Conservation (phyloP, 176 grass and related monocot species). For the Elaeis guineensis region DNA sequence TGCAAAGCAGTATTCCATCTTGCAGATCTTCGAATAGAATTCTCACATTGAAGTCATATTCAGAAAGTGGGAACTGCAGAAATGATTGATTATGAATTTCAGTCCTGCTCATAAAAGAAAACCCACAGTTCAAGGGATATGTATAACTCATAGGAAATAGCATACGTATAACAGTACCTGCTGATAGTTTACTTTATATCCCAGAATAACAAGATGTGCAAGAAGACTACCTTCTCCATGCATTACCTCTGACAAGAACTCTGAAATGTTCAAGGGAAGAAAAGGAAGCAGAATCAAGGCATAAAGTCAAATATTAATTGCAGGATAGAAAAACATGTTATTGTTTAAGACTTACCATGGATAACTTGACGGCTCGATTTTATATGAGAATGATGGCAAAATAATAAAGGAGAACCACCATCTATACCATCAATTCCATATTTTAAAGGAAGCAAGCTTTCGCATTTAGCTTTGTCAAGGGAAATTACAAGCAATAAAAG, state of each 20-base stretch:
- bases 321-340: neutral
- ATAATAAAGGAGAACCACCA: conserved; percentile 50
- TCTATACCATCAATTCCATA: conserved; percentile 57
- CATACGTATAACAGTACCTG: conserved; percentile 33
- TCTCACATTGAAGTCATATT: conserved; percentile 53
- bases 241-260: conserved; percentile 52
- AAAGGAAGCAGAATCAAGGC: neutral
- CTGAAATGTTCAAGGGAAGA: conserved; percentile 24
- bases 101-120: too few relatives aligned
- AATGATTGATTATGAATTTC: too few relatives aligned
- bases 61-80: conserved; percentile 36
- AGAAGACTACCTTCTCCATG: conserved; percentile 72
- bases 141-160: neutral
- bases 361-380: conserved; percentile 55
- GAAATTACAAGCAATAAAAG: conserved; percentile 44
- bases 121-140: too few relatives aligned
- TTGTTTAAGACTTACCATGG: conserved; percentile 29
- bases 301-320: neutral
- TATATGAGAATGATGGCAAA: conserved; percentile 36
- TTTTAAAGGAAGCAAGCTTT: conserved; percentile 37
- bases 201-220: conserved; percentile 39
- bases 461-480: conserved; percentile 51
- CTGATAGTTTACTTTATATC: conserved; percentile 46
- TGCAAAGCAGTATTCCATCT: conserved; percentile 57
- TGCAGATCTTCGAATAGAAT: conserved; percentile 61